Conservation (phyloP, 164 flowering plant genomes). For the Litsea cubeba region DNA sequence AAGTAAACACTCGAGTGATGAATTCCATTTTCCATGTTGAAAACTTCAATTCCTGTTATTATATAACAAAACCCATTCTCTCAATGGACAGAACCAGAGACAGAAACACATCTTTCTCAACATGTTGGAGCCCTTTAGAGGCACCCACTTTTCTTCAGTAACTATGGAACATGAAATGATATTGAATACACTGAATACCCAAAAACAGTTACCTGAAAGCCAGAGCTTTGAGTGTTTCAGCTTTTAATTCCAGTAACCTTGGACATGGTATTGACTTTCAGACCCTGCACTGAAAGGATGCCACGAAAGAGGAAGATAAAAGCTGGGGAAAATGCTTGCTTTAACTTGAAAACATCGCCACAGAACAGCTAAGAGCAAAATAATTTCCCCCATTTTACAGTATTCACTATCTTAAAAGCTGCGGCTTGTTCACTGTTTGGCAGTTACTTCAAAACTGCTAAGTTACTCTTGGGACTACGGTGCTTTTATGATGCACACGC, state of each 20-base stretch:
- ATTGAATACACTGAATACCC: background rate
- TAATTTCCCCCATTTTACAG: too few relatives aligned
- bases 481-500: too few relatives aligned
- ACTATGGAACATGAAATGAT: background rate
- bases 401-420: too few relatives aligned
- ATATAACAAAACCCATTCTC: background rate
- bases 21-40: too few relatives aligned
- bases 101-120: background rate
- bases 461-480: too few relatives aligned
- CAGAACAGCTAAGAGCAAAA: background rate
- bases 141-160: too few relatives aligned
- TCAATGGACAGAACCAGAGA: background rate
- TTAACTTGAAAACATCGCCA: constrained; percentile 3
- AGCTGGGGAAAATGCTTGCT: background rate
- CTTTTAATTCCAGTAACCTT: background rate
- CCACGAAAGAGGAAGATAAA: background rate
- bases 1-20: background rate
- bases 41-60: background rate
- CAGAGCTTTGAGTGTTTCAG: constrained; percentile 1
- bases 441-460: too few relatives aligned
- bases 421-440: too few relatives aligned
- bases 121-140: background rate
- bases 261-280: background rate
- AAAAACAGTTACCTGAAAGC: constrained; percentile 1
- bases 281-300: background rate